Evolutionary conservation across 805 yeast genomes (phyloP).

Genomic region (Saccharomyces jurei): DNA sequence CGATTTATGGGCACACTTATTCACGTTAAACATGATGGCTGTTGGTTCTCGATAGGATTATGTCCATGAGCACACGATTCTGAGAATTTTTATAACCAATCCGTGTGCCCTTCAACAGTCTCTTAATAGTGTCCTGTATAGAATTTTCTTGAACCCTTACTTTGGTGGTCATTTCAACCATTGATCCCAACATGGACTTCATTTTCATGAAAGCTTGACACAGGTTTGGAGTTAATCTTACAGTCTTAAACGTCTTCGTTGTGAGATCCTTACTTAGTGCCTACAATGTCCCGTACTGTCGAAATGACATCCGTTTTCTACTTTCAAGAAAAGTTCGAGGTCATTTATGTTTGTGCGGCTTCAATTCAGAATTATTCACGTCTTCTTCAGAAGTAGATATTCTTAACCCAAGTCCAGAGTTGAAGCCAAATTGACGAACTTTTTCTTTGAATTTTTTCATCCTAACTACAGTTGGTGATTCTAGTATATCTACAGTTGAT

Average conservation of each 20-base stretch:
- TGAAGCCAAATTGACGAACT: conserved; percentile 5
- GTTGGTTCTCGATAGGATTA: conserved; percentile 83
- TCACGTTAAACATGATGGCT: conserved; percentile 92
- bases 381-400: not conserved
- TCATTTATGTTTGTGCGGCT: not conserved
- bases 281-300: not conserved
- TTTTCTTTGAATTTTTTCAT: conserved; percentile 10
- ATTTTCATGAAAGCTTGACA: not conserved
- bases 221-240: not conserved
- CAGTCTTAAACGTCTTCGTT: not conserved
- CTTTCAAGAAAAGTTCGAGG: not conserved
- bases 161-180: not conserved
- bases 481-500: not conserved
- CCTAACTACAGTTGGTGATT: not conserved
- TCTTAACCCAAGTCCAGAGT: conserved; percentile 11
- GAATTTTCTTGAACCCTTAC: not conserved
- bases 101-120: not conserved
- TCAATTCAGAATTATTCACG: not conserved
- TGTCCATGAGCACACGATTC: not conserved
- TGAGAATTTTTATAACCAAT: not conserved
- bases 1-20: conserved; percentile 90
- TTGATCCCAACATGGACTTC: not conserved
- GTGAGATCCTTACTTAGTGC: not conserved
- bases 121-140: not conserved
- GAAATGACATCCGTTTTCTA: not conserved